A percentile compares a stretch with the other conserved stretches of the same genome.
Evolutionary conservation across 2,329 filamentous ascomycete species (phyloP).

Genomic region (Paecilomyces fulvus): DNA sequence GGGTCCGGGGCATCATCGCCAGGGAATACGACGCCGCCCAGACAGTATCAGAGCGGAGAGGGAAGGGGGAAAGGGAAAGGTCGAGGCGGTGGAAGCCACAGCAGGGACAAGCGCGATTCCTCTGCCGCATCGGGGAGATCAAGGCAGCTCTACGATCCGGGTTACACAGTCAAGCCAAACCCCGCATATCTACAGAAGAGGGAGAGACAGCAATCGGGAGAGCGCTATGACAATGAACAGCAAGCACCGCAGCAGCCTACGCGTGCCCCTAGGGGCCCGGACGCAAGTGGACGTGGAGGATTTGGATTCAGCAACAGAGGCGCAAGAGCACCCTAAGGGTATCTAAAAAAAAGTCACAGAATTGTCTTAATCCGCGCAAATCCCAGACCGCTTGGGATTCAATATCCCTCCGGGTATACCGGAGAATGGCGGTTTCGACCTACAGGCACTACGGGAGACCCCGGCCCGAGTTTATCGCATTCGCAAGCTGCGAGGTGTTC

Average conservation of each 20-base stretch:
- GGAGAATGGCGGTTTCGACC: background rate
- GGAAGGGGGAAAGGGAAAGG: slow-evolving; percentile 39
- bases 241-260: slow-evolving; percentile 50
- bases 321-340: slow-evolving; percentile 24
- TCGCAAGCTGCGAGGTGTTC: slow-evolving; percentile 49
- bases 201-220: slow-evolving; percentile 27
- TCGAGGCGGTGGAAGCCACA: slow-evolving; percentile 41
- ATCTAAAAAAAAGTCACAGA: background rate
- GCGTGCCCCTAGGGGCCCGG: slow-evolving; percentile 68
- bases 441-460: slow-evolving; percentile 38
- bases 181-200: slow-evolving; percentile 39
- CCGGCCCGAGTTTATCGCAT: slow-evolving; percentile 51
- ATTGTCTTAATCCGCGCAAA: background rate
- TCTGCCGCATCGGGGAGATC: slow-evolving; percentile 29
- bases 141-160: slow-evolving; percentile 69
- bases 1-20: slow-evolving; percentile 53
- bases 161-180: slow-evolving; percentile 57
- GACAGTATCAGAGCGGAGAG: slow-evolving; percentile 23
- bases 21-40: slow-evolving; percentile 54
- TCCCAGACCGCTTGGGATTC: background rate
- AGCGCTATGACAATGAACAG: slow-evolving; percentile 30
- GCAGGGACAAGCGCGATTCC: slow-evolving; percentile 34
- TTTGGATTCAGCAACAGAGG: slow-evolving; percentile 67
- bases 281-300: slow-evolving; percentile 65
- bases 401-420: background rate